Evolutionary conservation across 129 eudicot species (phyloP).

Genomic region (Helichrysum umbraculigerum): DNA sequence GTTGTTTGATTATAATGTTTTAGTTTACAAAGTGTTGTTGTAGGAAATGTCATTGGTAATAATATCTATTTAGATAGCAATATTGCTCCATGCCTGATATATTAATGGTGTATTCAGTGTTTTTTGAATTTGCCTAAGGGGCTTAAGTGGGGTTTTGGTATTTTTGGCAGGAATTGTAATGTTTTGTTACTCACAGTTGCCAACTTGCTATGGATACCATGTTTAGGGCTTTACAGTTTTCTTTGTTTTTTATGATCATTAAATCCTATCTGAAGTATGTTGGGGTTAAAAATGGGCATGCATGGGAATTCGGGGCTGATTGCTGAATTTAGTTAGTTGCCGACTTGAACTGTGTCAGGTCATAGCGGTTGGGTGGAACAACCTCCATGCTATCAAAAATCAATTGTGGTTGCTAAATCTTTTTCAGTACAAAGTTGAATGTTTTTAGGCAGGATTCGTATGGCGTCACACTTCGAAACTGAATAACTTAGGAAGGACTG

Average conservation of each 20-base stretch:
- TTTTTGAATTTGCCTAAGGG: background rate
- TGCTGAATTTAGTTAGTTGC: background rate
- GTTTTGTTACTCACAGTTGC: background rate
- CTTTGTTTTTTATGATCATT: background rate
- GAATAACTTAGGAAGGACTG: background rate
- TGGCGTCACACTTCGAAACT: background rate
- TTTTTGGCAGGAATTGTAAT: background rate
- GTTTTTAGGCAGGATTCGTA: background rate
- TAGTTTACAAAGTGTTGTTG: background rate
- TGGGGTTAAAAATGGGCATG: too few relatives aligned
- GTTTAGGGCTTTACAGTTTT: background rate
- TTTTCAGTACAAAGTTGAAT: background rate
- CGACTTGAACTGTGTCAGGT: background rate
- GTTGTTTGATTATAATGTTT: slow-evolving; percentile 23
- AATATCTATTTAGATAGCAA: slow-evolving; percentile 6
- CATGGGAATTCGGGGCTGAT: background rate
- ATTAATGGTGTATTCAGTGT: background rate
- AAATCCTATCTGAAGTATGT: too few relatives aligned
- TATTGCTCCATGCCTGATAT: background rate
- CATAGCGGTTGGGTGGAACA: background rate
- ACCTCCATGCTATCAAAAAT: background rate
- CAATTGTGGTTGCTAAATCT: background rate
- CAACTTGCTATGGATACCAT: background rate
- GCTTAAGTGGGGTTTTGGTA: slow-evolving; percentile 6
- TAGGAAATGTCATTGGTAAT: slow-evolving; percentile 9